Evolutionary conservation across 2,329 filamentous ascomycete genomes (phyloP), one percentile per base, ranked within the genome.

Genomic region (Clarireedia homoeocarpa): DNA sequence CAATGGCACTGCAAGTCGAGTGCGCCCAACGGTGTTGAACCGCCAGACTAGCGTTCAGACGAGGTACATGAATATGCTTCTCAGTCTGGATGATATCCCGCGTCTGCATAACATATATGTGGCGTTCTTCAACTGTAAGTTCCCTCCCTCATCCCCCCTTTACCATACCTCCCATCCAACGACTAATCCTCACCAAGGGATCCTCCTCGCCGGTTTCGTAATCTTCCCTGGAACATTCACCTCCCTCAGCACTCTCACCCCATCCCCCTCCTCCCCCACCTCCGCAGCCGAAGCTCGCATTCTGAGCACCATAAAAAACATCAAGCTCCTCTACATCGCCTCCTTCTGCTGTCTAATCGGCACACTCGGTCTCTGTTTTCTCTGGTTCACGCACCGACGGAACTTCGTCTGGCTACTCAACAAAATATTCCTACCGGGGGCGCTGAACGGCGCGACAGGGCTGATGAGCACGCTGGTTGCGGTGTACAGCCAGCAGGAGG

Each of bases 141-240:
- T 26, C 30, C 7, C 17, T 5, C 30, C 15, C 26, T 20, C 7
- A 38, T 15, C 44, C 14, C 3, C n/a, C 7, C n/a, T 9, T 9
- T 10, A 20, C 26, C 20, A 17, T 23, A n/a, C 2, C 2, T 14
- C 26, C 2, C 39, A 9, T 38, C 20, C 20, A 26, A 17, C 15
- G 5, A 9, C 10, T 14, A 27, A 30, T 17, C 15, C 27, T 20
- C 6, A 10, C 27, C 23, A 44, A 48, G 45, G 61, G 59, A 60
- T 67, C 36, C 59, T 67, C 3, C 58, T 68, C 14, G 66, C 65
- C 1, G 66, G 66, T 34, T 67, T 66, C 55, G 51, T 69, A 1
- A 61, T 67, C 44, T 63, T 67, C 57, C 67, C 67, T 0, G 63
- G 63, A 2, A 66, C 66, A 12, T 69, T 66, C 60, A 65, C 65